These are phyloP conservation scores for Canariomyces notabilis DNA, from an alignment of 2,329 filamentous ascomycete genomes.

Conservation along the genomic window DNA sequence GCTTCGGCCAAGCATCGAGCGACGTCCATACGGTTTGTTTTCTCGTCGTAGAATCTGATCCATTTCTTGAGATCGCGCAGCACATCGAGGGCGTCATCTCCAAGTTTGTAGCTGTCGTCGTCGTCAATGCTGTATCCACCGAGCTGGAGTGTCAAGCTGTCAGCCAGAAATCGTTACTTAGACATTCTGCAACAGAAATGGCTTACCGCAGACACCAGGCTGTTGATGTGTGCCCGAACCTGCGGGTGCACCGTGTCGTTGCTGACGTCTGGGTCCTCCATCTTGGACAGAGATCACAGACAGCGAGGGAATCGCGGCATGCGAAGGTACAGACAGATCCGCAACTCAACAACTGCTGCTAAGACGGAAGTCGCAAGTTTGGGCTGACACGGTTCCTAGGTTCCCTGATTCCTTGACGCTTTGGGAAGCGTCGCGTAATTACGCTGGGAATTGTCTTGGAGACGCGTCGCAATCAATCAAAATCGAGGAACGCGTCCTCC, in stretches of 20 bases:
- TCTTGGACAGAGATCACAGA: slow-evolving; percentile 29
- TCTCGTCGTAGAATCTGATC: slow-evolving; percentile 91
- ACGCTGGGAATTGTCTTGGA: too few species aligned
- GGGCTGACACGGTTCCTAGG: too few species aligned
- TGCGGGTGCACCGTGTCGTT: slow-evolving; percentile 76
- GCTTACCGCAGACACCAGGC: slow-evolving; percentile 85
- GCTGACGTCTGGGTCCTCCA: slow-evolving; percentile 50
- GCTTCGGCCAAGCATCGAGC: slow-evolving; percentile 87
- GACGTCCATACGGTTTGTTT: slow-evolving; percentile 89
- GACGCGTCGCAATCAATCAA: slow-evolving; percentile 19
- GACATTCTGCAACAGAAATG: not conserved
- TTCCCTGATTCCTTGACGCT: slow-evolving; percentile 4
- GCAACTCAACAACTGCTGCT: slow-evolving; percentile 4
- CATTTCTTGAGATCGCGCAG: slow-evolving; percentile 92
- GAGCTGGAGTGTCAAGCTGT: slow-evolving; percentile 51
- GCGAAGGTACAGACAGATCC: slow-evolving; percentile 1
- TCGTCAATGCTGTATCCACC: slow-evolving; percentile 77
- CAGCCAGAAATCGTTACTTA: slow-evolving; percentile 6
- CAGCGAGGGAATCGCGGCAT: slow-evolving; percentile 10
- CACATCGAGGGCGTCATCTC: slow-evolving; percentile 88
- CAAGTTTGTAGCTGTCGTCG: slow-evolving; percentile 78
- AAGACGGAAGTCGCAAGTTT: not conserved
- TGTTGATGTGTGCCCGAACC: slow-evolving; percentile 88
- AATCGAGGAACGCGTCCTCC: not conserved
- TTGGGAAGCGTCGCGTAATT: not conserved